phyloP scores from a whole-genome alignment of 1,139 yeast species.

The Candida sp. region DNA sequence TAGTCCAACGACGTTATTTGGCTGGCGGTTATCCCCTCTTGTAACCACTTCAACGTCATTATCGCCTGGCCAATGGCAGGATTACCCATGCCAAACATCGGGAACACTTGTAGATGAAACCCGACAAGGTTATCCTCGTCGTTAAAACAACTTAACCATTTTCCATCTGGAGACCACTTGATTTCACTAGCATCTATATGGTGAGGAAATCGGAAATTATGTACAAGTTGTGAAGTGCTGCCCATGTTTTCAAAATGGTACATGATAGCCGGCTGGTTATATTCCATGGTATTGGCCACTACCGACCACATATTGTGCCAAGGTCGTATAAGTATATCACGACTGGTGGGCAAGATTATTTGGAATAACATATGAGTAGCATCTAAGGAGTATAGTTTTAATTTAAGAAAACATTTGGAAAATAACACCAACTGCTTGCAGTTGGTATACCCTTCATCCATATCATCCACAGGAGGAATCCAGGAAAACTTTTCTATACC shows the following conservation, averaged over 20 bases:
- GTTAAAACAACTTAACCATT: conserved; percentile 31
- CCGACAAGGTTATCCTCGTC: conserved; percentile 24
- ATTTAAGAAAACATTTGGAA: conserved; percentile 23
- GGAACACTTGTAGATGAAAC: conserved; percentile 24
- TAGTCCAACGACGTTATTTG: conserved; percentile 8
- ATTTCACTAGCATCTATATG: conserved; percentile 13
- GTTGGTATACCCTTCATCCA: conserved; percentile 23
- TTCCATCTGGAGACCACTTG: conserved; percentile 33
- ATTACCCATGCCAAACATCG: conserved; percentile 19
- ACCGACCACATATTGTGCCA: conserved; percentile 27
- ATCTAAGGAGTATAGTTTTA: conserved; percentile 36
- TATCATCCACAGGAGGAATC: conserved; percentile 23
- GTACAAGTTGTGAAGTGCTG: conserved; percentile 22
- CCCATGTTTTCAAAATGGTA: conserved; percentile 38
- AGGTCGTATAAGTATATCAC: conserved; percentile 15
- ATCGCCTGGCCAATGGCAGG: conserved; percentile 1
- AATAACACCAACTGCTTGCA: conserved; percentile 32
- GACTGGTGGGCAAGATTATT: conserved; percentile 25
- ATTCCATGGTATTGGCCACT: conserved; percentile 15
- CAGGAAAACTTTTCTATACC: conserved; percentile 33
- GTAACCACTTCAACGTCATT: conserved; percentile 1
- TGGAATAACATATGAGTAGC: conserved; percentile 31
- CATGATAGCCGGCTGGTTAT: conserved; percentile 19
- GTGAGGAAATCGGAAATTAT: conserved; percentile 18
- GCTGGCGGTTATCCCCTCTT: not conserved